Base-by-base conservation (phyloP, 306 rosid genomes). In the Malus sylvestris region DNA sequence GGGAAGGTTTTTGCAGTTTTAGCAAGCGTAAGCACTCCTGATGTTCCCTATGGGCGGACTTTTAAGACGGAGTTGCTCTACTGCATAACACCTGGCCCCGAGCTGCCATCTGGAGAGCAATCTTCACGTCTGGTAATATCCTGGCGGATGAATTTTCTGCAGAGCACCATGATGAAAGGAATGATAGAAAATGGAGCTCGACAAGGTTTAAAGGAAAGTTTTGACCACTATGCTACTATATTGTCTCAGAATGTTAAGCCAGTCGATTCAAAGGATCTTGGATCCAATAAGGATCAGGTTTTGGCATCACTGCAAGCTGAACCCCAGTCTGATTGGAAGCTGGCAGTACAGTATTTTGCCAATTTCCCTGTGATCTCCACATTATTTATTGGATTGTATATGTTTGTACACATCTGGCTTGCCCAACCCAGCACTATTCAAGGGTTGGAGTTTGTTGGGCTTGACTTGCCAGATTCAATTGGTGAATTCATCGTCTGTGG, bases 121-220 rank as follows among this genome's bases (percentile, higher is more conserved):
- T 85, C 92, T 71, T 86, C 97, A 0, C 93, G 89, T 22, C 67
- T 95, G 75, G 93, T 90, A 38, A 83, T 95, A 84, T 95, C 98
- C 15, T 95, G 98, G 98, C 87, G 97, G 60, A 79, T 80, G 83
- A 95, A 92, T 80, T 95, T 95, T 68, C 30, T 92, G 67, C 98
- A 95, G 81, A 90, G 93, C 87, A 95, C 98, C 80, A 90, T 95
- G 98, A 92, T 95, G 97, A 95, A 84, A 75, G 98, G 97, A 82
- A 83, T 92, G 95, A 95, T 95, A 79, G 98, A 95, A 86, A 86
- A 79, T 68, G 98, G 97, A 71, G 95, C 97, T 33, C 86, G 95
- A 2, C 97, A 90, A 85, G 97, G 98, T 74, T 82, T 95, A 81
- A 95, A 88, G 92, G 97, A 95, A 13, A 88, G 89, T 86, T 95